Base-by-base conservation (phyloP, 176 grass and related monocot species). In the Carex pumila region DNA sequence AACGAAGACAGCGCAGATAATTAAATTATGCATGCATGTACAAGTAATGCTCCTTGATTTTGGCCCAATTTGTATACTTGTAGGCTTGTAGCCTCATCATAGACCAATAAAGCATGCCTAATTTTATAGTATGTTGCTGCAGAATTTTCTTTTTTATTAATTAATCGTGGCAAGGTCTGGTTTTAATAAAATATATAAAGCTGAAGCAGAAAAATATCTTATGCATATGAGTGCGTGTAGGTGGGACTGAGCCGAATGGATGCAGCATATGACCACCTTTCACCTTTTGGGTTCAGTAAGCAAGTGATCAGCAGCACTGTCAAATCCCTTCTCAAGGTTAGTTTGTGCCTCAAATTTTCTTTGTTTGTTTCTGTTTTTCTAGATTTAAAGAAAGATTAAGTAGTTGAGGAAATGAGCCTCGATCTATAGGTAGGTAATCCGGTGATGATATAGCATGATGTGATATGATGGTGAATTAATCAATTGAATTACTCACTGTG, bases 241-340 rank as follows among this genome's bases (percentile, higher is more conserved):
- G 58, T 37, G 47, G 45, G 45, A 78, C 47, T 53, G 37, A 39
- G 30, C 18, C 53, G 78, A 6, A 62, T 81, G 78, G 78, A 81
- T 81, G 78, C 78, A 41, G 78, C 78, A 37, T 61, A 41, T 3
- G 78, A 81, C n/a, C 78, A 81, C n/a, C 78, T 81, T n/a, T 5
- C 12, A 41, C 78, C 78, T 15, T 45, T 36, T 3, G 78, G 78
- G 18, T 81, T 81, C 3, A 60, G 32, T n/a, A 81, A 81, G 78
- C 30, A 81, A 25, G 9, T 61, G 9, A 81, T 81, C 32, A 39
- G 6, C 30, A 43, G 17, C 31, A 81, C 78, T 12, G n/a, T 81
- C n/a, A 81, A 60, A 62, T 81, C 78, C 53, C 78, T 81, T 37
- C 78, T 81, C 53, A 61, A 81, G 56, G 78, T 60, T 58, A 19